Evolutionary conservation across 2,329 filamentous ascomycete genomes (phyloP).

Genomic region (Fusarium lateritium): DNA sequence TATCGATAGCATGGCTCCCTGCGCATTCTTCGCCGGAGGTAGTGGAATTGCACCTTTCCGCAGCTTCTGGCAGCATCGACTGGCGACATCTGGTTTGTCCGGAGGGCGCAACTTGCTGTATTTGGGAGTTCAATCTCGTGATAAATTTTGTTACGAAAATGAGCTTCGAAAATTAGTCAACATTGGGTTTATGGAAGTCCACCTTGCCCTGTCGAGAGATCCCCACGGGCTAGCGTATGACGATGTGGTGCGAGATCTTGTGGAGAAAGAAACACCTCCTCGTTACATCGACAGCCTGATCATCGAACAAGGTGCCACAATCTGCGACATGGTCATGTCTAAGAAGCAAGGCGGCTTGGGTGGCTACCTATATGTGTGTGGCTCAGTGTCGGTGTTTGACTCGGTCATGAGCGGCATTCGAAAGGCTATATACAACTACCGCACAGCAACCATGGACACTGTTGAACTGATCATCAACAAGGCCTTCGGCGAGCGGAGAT

Average conservation of each 20-base stretch:
- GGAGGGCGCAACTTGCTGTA: slow-evolving; percentile 65
- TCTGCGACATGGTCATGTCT: slow-evolving; percentile 70
- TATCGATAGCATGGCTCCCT: slow-evolving; percentile 63
- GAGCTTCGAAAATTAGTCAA: slow-evolving; percentile 53
- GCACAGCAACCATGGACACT: slow-evolving; percentile 65
- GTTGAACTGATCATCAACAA: slow-evolving; percentile 66
- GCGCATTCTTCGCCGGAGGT: slow-evolving; percentile 68
- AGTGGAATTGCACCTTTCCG: slow-evolving; percentile 69
- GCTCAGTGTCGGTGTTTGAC: slow-evolving; percentile 56
- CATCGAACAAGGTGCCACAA: slow-evolving; percentile 63
- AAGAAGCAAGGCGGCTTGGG: slow-evolving; percentile 68
- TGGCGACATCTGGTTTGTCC: slow-evolving; percentile 50
- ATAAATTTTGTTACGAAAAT: slow-evolving; percentile 55
- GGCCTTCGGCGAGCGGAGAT: slow-evolving; percentile 68
- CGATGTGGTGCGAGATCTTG: slow-evolving; percentile 56
- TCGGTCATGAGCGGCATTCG: slow-evolving; percentile 69
- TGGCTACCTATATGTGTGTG: slow-evolving; percentile 53
- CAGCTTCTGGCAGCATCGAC: slow-evolving; percentile 67
- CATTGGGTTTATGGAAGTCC: slow-evolving; percentile 65
- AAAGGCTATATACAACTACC: slow-evolving; percentile 68
- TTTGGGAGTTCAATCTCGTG: slow-evolving; percentile 66
- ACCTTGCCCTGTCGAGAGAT: slow-evolving; percentile 68
- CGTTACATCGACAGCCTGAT: slow-evolving; percentile 68
- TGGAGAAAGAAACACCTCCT: slow-evolving; percentile 64
- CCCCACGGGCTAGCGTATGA: slow-evolving; percentile 64